These are phyloP conservation scores for Fusarium brachygibbosum DNA, from an alignment of 2,329 filamentous ascomycete genomes.

Conservation along the genomic window DNA sequence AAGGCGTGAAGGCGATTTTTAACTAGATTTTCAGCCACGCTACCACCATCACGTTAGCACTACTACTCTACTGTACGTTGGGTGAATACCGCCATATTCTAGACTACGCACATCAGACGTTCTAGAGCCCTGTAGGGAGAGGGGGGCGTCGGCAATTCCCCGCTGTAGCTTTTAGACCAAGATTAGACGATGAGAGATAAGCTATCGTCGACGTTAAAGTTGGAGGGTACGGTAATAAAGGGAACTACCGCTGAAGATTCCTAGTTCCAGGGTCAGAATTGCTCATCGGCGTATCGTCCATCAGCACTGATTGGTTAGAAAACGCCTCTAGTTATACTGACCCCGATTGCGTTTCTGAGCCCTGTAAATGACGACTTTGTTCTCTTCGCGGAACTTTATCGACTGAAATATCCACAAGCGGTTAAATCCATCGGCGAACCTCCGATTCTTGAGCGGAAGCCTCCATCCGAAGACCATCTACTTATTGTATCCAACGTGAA, in stretches of 20 bases:
- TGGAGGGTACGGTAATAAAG: not conserved
- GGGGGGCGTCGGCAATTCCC: not conserved
- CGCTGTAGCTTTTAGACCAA: not conserved
- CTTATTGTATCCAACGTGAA: not conserved
- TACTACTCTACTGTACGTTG: too few species aligned
- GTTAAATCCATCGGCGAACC: slow-evolving; percentile 27
- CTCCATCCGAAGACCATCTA: slow-evolving; percentile 27
- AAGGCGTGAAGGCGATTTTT: slow-evolving; percentile 1
- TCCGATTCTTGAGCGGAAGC: slow-evolving; percentile 14
- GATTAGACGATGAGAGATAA: not conserved
- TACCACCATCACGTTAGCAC: not conserved
- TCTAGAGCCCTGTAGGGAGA: slow-evolving; percentile 1
- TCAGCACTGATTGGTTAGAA: slow-evolving; percentile 7
- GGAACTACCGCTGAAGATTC: not conserved
- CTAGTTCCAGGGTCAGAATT: not conserved
- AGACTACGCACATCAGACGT: not conserved
- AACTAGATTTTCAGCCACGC: not conserved
- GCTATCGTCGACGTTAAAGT: not conserved
- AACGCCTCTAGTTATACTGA: not conserved
- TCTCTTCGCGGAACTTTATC: not conserved
- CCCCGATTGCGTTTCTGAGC: slow-evolving; percentile 9
- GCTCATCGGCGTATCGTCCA: not conserved
- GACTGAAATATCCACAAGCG: not conserved
- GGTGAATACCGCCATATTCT: not conserved
- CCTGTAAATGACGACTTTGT: slow-evolving; percentile 32